A percentile compares a stretch with the other conserved stretches of the same genome.
These are phyloP conservation scores for Megacollybia marginata DNA, from an alignment of 768 basidiomycete species.

Conservation along the genomic window DNA sequence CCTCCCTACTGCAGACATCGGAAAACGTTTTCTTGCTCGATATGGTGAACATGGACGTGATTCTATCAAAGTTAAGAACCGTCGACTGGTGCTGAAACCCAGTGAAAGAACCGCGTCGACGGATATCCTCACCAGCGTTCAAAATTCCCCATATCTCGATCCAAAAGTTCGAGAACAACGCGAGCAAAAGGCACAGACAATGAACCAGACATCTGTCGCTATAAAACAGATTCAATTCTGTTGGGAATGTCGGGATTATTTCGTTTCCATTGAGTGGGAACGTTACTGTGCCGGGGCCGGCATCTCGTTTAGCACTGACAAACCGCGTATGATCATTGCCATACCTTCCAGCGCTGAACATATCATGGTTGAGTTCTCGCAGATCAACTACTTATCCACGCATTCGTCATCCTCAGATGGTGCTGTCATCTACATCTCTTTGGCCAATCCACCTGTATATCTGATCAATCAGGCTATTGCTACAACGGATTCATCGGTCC, in stretches of 20 bases:
- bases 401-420: conserved; percentile 19
- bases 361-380: conserved; percentile 33
- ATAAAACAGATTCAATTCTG: conserved; percentile 46
- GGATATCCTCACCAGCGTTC: conserved; percentile 32
- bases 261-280: conserved; percentile 56
- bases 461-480: too few species aligned
- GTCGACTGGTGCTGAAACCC: conserved; percentile 22
- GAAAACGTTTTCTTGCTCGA: conserved; percentile 31
- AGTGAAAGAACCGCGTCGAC: conserved; percentile 20
- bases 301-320: too few species aligned
- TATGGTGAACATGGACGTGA: conserved; percentile 22
- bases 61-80: conserved; percentile 21
- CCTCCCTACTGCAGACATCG: conserved; percentile 34
- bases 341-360: conserved; percentile 5
- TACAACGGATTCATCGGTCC: background rate
- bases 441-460: conserved; percentile 30
- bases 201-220: conserved; percentile 20
- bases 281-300: conserved; percentile 3
- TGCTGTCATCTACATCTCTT: conserved; percentile 21
- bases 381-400: conserved; percentile 33
- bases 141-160: conserved; percentile 32
- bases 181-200: conserved; percentile 21
- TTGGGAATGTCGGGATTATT: conserved; percentile 53
- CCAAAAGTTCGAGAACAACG: conserved; percentile 27
- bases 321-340: too few species aligned